Conservation (phyloP, 768 basidiomycete genomes). For the Psilocybe cubensis region DNA sequence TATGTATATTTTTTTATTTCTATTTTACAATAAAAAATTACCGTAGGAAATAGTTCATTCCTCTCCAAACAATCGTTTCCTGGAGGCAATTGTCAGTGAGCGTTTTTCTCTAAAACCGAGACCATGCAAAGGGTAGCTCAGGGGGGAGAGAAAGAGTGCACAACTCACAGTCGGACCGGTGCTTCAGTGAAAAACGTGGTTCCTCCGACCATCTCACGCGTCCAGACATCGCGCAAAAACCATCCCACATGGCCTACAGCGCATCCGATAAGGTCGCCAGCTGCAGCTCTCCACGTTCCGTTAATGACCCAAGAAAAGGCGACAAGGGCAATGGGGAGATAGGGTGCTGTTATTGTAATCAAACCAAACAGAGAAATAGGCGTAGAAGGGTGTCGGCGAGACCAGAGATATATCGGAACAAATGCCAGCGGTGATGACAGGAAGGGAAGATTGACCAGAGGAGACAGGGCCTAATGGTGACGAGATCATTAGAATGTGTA, state of each 20-base stretch:
- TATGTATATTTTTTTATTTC: conserved; percentile 9
- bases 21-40: conserved; percentile 9
- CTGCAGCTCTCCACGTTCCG: conserved; percentile 84
- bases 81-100: conserved; percentile 25
- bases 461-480: conserved; percentile 69
- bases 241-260: conserved; percentile 86
- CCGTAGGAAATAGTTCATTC: conserved; percentile 5
- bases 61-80: conserved; percentile 64
- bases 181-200: conserved; percentile 73
- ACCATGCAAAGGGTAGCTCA: not conserved
- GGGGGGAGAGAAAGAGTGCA: conserved; percentile 8
- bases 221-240: conserved; percentile 88
- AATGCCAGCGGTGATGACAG: conserved; percentile 92
- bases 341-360: conserved; percentile 93
- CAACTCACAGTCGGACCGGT: conserved; percentile 67
- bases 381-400: conserved; percentile 89
- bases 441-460: conserved; percentile 90
- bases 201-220: conserved; percentile 84
- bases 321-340: conserved; percentile 91
- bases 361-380: conserved; percentile 97
- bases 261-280: conserved; percentile 82
- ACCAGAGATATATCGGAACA: conserved; percentile 97
- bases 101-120: not conserved
- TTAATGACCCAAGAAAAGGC: conserved; percentile 83
- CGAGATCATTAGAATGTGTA: not conserved